Percentiles rank a stretch among this genome's conserved stretches.
phyloP scores from a whole-genome alignment of 2,329 filamentous ascomycete genomes.

The Fusarium sp. region DNA sequence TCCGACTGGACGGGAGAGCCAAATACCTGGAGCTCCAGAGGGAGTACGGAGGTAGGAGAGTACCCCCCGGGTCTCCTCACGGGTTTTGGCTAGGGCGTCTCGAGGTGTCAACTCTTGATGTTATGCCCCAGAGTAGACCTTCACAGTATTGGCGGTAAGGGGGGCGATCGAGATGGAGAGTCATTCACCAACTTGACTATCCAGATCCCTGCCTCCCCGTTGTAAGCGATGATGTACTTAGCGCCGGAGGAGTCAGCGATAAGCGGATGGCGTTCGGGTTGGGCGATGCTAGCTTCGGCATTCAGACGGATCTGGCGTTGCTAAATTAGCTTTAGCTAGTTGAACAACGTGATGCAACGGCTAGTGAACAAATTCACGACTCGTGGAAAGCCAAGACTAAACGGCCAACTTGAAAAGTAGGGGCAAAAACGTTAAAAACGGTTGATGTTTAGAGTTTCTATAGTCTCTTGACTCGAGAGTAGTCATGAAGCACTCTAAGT shows the following conservation, averaged over 20 bases:
- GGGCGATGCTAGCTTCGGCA: not conserved
- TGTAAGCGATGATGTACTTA: not conserved
- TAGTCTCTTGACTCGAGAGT: not conserved
- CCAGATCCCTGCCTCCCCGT: not conserved
- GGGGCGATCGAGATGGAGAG: not conserved
- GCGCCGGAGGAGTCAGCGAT: not conserved
- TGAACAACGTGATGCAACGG: too few relatives aligned
- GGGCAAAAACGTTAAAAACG: not conserved
- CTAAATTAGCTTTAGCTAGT: not conserved
- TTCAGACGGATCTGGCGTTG: not conserved
- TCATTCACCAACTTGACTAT: not conserved
- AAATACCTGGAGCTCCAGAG: constrained; percentile 36
- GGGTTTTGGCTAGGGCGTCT: constrained; percentile 51
- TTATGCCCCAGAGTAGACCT: constrained; percentile 1
- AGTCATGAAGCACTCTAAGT: not conserved
- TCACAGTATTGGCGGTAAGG: constrained; percentile 24
- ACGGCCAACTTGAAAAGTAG: not conserved
- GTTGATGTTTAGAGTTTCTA: not conserved
- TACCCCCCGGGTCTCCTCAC: constrained; percentile 41
- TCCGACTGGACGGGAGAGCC: constrained; percentile 48
- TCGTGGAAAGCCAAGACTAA: not conserved
- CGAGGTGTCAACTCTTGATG: constrained; percentile 24
- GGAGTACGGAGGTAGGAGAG: not conserved
- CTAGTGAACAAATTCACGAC: not conserved
- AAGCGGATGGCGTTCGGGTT: not conserved